A percentile compares a stretch with the other conserved stretches of the same genome.
These are phyloP conservation scores for Fusarium coffeatum DNA, from an alignment of 2,329 filamentous ascomycete species.

Conservation along the genomic window DNA sequence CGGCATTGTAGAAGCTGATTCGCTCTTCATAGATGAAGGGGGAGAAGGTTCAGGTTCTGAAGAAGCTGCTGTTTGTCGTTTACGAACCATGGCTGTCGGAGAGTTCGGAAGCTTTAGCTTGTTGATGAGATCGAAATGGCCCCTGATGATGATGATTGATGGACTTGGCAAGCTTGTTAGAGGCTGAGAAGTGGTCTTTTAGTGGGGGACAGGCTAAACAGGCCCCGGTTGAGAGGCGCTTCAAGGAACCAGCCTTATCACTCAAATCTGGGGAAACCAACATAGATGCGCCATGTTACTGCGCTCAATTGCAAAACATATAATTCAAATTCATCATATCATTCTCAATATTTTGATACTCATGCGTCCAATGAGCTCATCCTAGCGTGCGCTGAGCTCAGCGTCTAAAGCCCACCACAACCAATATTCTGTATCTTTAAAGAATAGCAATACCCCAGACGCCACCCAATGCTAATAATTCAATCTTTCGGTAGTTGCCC, in stretches of 20 bases:
- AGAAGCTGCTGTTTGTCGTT: constrained; percentile 38
- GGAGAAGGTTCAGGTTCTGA: constrained; percentile 14
- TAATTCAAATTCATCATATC: constrained; percentile 11
- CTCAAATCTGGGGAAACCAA: constrained; percentile 36
- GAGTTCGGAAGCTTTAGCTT: constrained; percentile 21
- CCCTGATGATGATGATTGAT: constrained; percentile 33
- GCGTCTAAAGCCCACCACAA: constrained; percentile 1
- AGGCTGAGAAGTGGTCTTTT: constrained; percentile 31
- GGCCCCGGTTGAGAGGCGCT: constrained; percentile 14
- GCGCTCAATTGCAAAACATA: background rate
- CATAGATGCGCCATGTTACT: background rate
- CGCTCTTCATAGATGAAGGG: background rate
- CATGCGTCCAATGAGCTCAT: background rate
- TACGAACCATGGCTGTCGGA: constrained; percentile 47
- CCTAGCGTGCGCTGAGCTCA: background rate
- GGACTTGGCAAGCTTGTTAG: constrained; percentile 28
- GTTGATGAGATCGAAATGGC: constrained; percentile 27
- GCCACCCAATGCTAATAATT: constrained; percentile 45
- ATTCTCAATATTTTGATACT: constrained; percentile 13
- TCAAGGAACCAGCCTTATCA: constrained; percentile 6
- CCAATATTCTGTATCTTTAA: constrained; percentile 17
- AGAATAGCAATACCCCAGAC: constrained; percentile 28
- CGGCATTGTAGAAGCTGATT: constrained; percentile 24
- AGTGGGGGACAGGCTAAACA: constrained; percentile 26
- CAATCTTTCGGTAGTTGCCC: constrained; percentile 29